Conservation (phyloP, 1,139 yeast genomes). For the Martiniozyma asiatica region DNA sequence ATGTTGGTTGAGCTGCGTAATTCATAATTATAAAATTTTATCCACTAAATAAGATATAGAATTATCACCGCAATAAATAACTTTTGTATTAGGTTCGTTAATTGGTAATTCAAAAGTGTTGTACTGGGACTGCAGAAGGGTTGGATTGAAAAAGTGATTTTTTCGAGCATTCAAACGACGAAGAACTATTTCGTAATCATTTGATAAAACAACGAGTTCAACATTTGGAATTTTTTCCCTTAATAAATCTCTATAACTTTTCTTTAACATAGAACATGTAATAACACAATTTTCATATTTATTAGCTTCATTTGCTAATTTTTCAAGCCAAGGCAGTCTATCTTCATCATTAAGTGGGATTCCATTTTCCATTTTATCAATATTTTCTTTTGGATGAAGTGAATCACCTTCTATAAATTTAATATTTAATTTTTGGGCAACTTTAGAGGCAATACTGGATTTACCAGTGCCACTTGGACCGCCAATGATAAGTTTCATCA, state of each 20-base stretch:
- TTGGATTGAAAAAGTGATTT: constrained; percentile 77
- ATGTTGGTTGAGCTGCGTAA: constrained; percentile 18
- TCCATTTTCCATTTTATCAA: constrained; percentile 73
- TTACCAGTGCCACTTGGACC: constrained; percentile 97
- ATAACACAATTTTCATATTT: constrained; percentile 33
- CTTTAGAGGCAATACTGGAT: constrained; percentile 55
- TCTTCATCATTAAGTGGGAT: constrained; percentile 79
- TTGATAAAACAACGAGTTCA: constrained; percentile 38
- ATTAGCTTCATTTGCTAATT: constrained; percentile 33
- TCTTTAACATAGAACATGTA: constrained; percentile 79
- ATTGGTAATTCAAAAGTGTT: constrained; percentile 61
- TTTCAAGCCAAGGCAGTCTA: constrained; percentile 77
- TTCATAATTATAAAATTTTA: no score
- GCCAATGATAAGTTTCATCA: constrained; percentile 28
- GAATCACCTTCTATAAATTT: constrained; percentile 78
- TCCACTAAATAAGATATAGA: no score
- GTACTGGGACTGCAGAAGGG: constrained; percentile 73
- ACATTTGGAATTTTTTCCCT: constrained; percentile 5
- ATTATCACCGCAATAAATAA: constrained; percentile 19
- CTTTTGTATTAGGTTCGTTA: constrained; percentile 8
- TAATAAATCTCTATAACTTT: constrained; percentile 54
- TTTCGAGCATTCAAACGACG: constrained; percentile 48
- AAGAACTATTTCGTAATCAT: constrained; percentile 47
- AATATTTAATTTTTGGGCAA: constrained; percentile 33
- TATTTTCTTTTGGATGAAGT: constrained; percentile 55